Percentiles rank a stretch among this genome's conserved stretches.
phyloP scores from a whole-genome alignment of 2,329 filamentous ascomycete species.

The Fusarium circinatum region DNA sequence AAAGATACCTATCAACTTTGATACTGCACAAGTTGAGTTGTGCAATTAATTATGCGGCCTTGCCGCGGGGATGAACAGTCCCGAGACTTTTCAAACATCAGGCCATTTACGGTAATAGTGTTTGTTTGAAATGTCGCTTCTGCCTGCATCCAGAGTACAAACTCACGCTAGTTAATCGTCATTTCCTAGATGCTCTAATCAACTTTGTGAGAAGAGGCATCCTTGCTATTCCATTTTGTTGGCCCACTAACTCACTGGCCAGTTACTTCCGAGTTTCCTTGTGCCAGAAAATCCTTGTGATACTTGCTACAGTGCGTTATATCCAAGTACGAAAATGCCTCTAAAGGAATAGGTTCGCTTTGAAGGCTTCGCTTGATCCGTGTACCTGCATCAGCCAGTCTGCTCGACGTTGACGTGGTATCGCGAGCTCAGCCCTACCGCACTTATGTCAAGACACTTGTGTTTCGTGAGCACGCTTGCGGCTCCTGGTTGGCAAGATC shows the following conservation, averaged over 20 bases:
- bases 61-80: slow-evolving; percentile 16
- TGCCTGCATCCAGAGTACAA: slow-evolving; percentile 26
- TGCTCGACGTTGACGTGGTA: slow-evolving; percentile 33
- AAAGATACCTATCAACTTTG: not conserved
- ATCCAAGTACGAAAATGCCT: slow-evolving; percentile 36
- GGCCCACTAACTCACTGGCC: slow-evolving; percentile 29
- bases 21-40: slow-evolving; percentile 14
- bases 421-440: slow-evolving; percentile 36
- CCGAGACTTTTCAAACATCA: slow-evolving; percentile 32
- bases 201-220: slow-evolving; percentile 30
- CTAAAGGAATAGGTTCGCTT: slow-evolving; percentile 17
- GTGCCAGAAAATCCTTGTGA: slow-evolving; percentile 31
- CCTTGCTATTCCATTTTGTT: slow-evolving; percentile 32
- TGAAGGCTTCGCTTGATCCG: slow-evolving; percentile 13
- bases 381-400: slow-evolving; percentile 16
- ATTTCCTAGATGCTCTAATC: slow-evolving; percentile 39
- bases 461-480: slow-evolving; percentile 29
- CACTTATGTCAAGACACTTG: slow-evolving; percentile 21
- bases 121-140: slow-evolving; percentile 38
- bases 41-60: slow-evolving; percentile 23
- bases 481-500: slow-evolving; percentile 29
- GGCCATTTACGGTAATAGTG: slow-evolving; percentile 34
- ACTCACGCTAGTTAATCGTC: slow-evolving; percentile 33
- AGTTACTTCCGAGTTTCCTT: slow-evolving; percentile 20
- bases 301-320: slow-evolving; percentile 20